phyloP scores from a whole-genome alignment of 73 alveolate genomes.

The Symbiodinium pilosum region DNA sequence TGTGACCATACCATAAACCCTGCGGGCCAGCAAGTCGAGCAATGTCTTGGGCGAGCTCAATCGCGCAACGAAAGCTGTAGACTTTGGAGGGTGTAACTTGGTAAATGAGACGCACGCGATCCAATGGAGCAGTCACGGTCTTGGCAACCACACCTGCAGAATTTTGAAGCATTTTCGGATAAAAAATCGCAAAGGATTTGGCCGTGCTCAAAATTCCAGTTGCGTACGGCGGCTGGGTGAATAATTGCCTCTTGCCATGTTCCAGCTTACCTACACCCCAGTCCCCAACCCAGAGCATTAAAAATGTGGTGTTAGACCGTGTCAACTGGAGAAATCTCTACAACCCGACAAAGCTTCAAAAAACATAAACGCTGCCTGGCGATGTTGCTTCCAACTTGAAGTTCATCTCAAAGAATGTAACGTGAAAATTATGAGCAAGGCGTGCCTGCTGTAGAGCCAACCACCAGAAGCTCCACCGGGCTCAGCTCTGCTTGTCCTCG shows the following conservation, averaged over 20 bases:
- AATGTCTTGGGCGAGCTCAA: background rate
- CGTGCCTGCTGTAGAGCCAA: background rate
- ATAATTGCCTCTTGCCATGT: no score
- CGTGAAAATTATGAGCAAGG: no score
- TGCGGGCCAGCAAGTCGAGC: slow-evolving; percentile 6
- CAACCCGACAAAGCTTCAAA: no score
- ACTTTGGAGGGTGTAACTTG: slow-evolving; percentile 18
- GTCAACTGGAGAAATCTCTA: no score
- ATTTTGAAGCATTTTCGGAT: no score
- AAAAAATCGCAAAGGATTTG: background rate
- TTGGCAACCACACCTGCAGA: background rate
- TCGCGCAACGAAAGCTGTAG: background rate
- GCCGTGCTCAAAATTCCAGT: background rate
- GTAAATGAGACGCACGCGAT: slow-evolving; percentile 5
- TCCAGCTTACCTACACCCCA: background rate
- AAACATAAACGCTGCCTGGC: no score
- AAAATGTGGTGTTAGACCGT: no score
- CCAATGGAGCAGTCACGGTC: slow-evolving; percentile 8
- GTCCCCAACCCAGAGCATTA: background rate
- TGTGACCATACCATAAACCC: slow-evolving; percentile 17
- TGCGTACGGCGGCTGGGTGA: background rate
- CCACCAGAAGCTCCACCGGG: background rate
- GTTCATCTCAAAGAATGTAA: no score
- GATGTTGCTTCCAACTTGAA: no score
- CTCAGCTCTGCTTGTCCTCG: background rate